Evolutionary conservation across 2,329 filamentous ascomycete species (phyloP).

Genomic region (Zasmidium cellare): DNA sequence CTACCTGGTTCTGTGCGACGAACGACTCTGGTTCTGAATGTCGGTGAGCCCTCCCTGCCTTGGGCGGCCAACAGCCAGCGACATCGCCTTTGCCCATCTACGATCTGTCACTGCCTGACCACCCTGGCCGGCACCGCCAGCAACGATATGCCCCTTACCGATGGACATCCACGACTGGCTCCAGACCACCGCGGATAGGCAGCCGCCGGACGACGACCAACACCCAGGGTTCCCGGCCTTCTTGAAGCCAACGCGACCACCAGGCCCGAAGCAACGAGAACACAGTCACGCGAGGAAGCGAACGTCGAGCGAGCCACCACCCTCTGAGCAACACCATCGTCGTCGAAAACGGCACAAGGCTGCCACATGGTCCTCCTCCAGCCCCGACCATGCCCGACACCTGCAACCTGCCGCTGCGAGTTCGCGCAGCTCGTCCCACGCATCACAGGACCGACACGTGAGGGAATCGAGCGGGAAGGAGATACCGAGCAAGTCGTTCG

Average conservation of each 20-base stretch:
- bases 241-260: slow-evolving; percentile 23
- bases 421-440: slow-evolving; percentile 7
- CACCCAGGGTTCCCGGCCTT: slow-evolving; percentile 25
- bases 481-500: slow-evolving; percentile 34
- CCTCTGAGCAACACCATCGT: slow-evolving; percentile 5
- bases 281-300: slow-evolving; percentile 35
- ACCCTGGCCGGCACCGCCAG: slow-evolving; percentile 12
- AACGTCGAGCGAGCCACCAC: slow-evolving; percentile 36
- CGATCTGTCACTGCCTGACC: slow-evolving; percentile 1
- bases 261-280: slow-evolving; percentile 16
- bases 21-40: slow-evolving; percentile 1
- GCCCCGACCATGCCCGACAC: slow-evolving; percentile 14
- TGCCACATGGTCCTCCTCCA: slow-evolving; percentile 8
- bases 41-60: slow-evolving; percentile 7
- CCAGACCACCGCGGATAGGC: slow-evolving; percentile 40
- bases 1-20: slow-evolving; percentile 7
- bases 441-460: slow-evolving; percentile 1
- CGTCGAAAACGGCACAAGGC: background rate
- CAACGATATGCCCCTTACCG: slow-evolving; percentile 10
- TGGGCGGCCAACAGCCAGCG: slow-evolving; percentile 1
- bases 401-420: slow-evolving; percentile 1
- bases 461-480: slow-evolving; percentile 1
- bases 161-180: slow-evolving; percentile 52
- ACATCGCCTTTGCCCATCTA: slow-evolving; percentile 5
- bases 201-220: slow-evolving; percentile 30